Evolutionary conservation across 139 green algal species (phyloP).

Genomic region (Medakamo hakoo): DNA sequence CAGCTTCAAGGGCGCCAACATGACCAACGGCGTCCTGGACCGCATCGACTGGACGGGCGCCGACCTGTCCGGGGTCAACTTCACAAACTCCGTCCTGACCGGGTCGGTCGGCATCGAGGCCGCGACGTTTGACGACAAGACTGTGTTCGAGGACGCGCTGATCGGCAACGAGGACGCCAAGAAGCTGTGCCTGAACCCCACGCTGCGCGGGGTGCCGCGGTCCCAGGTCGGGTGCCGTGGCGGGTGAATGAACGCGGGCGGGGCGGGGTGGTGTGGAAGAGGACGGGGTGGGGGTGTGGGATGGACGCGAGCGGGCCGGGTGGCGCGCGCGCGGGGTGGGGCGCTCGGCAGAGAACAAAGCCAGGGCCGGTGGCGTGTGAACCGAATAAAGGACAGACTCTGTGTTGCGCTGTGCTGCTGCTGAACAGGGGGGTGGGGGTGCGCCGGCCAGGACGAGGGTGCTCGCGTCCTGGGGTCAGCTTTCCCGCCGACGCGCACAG

Average conservation of each 20-base stretch:
- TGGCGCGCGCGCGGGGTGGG: too few species aligned
- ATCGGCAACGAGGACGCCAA: constrained; percentile 50
- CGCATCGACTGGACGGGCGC: constrained; percentile 62
- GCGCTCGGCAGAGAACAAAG: too few species aligned
- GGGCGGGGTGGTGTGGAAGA: too few species aligned
- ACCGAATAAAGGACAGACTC: too few species aligned
- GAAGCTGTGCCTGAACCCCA: constrained; percentile 60
- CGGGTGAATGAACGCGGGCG: constrained; percentile 1
- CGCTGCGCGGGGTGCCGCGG: constrained; percentile 46
- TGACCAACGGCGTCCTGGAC: constrained; percentile 89
- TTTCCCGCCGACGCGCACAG: too few species aligned
- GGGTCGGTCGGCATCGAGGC: constrained; percentile 19
- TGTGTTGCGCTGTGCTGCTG: too few species aligned
- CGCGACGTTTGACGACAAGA: constrained; percentile 50
- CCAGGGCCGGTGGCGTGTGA: too few species aligned
- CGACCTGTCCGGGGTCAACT: constrained; percentile 44
- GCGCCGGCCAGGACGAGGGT: too few species aligned
- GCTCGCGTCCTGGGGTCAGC: too few species aligned
- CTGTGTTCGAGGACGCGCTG: constrained; percentile 82
- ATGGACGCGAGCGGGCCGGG: too few species aligned
- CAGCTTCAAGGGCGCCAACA: constrained; percentile 60
- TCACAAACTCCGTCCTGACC: constrained; percentile 46
- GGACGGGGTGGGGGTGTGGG: too few species aligned
- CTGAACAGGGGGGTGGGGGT: too few species aligned
- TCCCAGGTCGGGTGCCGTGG: constrained; percentile 43